Percentiles rank a stretch among this genome's conserved stretches.
Conservation (phyloP, 768 basidiomycete genomes). For the Pleurotus eryngii region DNA sequence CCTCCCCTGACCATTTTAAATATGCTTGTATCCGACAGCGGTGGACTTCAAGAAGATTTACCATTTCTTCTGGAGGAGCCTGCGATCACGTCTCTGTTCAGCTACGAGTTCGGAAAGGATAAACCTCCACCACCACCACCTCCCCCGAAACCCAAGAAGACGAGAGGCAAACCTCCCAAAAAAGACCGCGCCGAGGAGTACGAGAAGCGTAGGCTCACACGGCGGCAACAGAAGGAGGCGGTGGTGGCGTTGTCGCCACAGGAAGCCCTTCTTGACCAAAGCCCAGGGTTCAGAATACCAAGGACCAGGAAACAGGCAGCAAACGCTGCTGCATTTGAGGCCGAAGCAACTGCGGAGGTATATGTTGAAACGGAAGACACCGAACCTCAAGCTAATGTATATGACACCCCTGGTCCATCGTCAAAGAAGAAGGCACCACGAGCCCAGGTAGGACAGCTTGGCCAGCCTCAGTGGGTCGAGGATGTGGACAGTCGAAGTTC, state of each 20-base stretch:
- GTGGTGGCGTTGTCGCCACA: slow-evolving; percentile 12
- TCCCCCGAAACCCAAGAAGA: slow-evolving; percentile 35
- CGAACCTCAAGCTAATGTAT: neutral
- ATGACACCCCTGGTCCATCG: neutral
- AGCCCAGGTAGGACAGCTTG: slow-evolving; percentile 17
- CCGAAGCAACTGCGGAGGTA: slow-evolving; percentile 11
- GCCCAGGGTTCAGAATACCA: slow-evolving; percentile 46
- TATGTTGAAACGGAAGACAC: slow-evolving; percentile 4
- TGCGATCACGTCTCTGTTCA: slow-evolving; percentile 66
- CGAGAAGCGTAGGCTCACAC: slow-evolving; percentile 14
- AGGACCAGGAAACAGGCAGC: slow-evolving; percentile 45
- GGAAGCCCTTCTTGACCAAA: slow-evolving; percentile 27
- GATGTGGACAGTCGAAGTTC: slow-evolving; percentile 68
- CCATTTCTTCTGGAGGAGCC: slow-evolving; percentile 53
- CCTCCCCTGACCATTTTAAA: slow-evolving; percentile 56
- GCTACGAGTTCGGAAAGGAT: slow-evolving; percentile 58
- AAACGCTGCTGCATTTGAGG: slow-evolving; percentile 40
- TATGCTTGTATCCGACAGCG: slow-evolving; percentile 49
- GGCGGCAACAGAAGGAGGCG: slow-evolving; percentile 20
- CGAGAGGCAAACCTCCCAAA: slow-evolving; percentile 18
- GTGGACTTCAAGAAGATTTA: slow-evolving; percentile 45
- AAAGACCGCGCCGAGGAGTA: slow-evolving; percentile 38
- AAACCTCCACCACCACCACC: slow-evolving; percentile 63
- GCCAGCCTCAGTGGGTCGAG: slow-evolving; percentile 55
- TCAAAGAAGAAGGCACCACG: slow-evolving; percentile 16